phyloP scores from a whole-genome alignment of 306 rosid genomes.

The Abrus pulchellus region DNA sequence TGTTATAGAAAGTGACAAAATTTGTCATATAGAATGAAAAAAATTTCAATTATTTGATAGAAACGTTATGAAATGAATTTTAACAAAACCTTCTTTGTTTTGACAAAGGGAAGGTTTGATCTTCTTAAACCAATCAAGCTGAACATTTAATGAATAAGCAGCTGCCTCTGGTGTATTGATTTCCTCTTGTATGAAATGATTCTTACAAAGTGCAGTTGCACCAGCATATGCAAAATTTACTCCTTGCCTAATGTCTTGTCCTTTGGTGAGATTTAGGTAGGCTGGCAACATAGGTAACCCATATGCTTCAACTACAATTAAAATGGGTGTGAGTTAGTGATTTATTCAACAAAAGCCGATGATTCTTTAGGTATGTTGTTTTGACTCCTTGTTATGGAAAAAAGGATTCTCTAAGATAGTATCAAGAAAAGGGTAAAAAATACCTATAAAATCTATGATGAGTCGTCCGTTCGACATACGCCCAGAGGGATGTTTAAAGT shows the following conservation, averaged over 20 bases:
- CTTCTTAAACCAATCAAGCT: slow-evolving; percentile 9
- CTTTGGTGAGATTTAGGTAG: neutral
- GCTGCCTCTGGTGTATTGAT: too few relatives aligned
- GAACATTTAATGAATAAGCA: neutral
- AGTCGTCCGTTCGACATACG: neutral
- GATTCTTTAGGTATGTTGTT: too few relatives aligned
- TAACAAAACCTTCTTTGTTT: neutral
- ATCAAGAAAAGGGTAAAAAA: too few relatives aligned
- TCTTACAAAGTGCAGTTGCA: neutral
- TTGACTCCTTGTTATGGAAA: too few relatives aligned
- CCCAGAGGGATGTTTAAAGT: neutral
- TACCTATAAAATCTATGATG: neutral
- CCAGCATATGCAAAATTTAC: neutral
- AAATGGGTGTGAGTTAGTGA: neutral
- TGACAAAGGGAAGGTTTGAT: neutral
- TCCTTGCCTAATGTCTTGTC: neutral
- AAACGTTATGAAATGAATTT: neutral
- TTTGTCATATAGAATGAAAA: neutral
- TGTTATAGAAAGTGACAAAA: neutral
- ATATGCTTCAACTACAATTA: neutral
- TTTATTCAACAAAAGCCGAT: neutral
- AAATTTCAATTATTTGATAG: neutral
- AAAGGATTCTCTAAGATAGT: too few relatives aligned
- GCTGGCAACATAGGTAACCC: neutral
- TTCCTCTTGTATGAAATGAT: neutral